These are phyloP conservation scores for Aureobasidium namibiae DNA, from an alignment of 2,329 filamentous ascomycete species.

Conservation along the genomic window DNA sequence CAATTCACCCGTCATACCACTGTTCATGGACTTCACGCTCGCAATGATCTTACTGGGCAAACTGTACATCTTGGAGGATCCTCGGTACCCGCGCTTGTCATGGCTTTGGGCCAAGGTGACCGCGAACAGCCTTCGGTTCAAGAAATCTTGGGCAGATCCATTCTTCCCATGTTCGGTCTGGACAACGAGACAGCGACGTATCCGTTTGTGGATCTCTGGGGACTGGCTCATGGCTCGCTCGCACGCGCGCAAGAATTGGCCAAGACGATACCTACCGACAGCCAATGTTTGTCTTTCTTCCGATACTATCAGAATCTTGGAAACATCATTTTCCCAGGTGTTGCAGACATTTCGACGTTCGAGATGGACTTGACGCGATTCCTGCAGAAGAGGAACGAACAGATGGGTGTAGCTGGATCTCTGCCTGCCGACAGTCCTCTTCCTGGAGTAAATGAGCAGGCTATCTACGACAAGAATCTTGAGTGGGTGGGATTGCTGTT, in stretches of 20 bases:
- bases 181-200: conserved; percentile 59
- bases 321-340: conserved; percentile 52
- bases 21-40: conserved; percentile 51
- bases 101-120: conserved; percentile 38
- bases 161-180: conserved; percentile 53
- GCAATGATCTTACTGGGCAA: conserved; percentile 51
- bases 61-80: conserved; percentile 54
- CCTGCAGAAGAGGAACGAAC: conserved; percentile 42
- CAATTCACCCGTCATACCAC: conserved; percentile 29
- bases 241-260: conserved; percentile 51
- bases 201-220: conserved; percentile 58
- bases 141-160: conserved; percentile 51
- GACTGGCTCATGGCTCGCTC: conserved; percentile 48
- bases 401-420: conserved; percentile 20
- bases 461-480: conserved; percentile 49
- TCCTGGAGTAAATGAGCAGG: conserved; percentile 42
- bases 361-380: conserved; percentile 47
- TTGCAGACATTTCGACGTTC: conserved; percentile 48
- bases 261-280: conserved; percentile 50
- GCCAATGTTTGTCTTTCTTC: conserved; percentile 51
- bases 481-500: conserved; percentile 54
- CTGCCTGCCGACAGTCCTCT: conserved; percentile 23
- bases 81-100: conserved; percentile 54
- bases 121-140: conserved; percentile 45
- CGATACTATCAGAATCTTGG: conserved; percentile 50